Base-by-base conservation (phyloP, 108 stramenopile genomes). In the Hondaea fermentalgiana region DNA sequence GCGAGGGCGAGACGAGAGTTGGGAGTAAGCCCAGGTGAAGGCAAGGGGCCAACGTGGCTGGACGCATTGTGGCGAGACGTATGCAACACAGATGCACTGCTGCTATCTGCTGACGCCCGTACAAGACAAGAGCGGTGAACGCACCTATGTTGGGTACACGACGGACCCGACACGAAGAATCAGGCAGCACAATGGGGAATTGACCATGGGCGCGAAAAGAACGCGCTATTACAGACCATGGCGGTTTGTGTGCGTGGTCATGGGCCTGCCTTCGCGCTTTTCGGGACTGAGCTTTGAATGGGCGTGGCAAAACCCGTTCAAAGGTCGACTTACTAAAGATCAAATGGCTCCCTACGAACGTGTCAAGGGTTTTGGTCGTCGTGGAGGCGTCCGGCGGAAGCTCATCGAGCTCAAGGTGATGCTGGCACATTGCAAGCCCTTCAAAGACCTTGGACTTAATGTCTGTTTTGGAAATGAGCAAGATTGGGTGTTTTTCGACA, bases 71-170 rank as follows among this genome's bases (percentile, higher is more conserved):
- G 64, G 64, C 25, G 64, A 17, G 8, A 8, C 14, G 10, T 8
- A 23, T 12, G 35, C 8, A 23, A 69, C 14, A 8, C 21, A 23
- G 64, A 69, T 83, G 76, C 76, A 83, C 49, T 83, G 76, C 76
- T 83, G 76, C 76, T 83, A 83, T 23, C 76, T 83, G 45, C 5
- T 83, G 45, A 83, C 76, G 45, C 76, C 76, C 19, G 76, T 45
- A 35, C 25, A 16, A 12, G 51, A 35, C n/a, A 17, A 17, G 17
- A 17, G 49, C 51, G 76, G 76, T 6, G 51, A n/a, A 6, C 6
- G 23, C 17, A 83, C 76, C n/a, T 83, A 83, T 53, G 51, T 83
- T 4, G 76, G 76, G 76, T 83, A 83, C 76, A 83, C 76, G 10
- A 53, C 51, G 51, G 76, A 83, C 28, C 76, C 76, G n/a, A 25